Evolutionary conservation across 179 eudicot genomes (phyloP).

Genomic region (Silene coronaria): DNA sequence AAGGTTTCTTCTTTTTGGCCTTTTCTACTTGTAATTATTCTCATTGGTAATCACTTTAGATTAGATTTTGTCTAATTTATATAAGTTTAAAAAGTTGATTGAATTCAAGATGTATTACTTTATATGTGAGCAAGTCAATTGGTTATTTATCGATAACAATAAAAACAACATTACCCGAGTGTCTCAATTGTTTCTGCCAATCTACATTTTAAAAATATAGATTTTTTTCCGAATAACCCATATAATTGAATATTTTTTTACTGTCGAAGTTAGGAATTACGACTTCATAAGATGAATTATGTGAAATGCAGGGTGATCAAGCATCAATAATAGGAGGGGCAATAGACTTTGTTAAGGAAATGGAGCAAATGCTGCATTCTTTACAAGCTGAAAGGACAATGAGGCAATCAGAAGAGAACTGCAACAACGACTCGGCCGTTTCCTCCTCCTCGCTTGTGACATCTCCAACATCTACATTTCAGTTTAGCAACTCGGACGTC

Average conservation of each 20-base stretch:
- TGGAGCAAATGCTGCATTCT: slow-evolving; percentile 39
- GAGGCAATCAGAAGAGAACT: slow-evolving; percentile 29
- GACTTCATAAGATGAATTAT: not conserved
- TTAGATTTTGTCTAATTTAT: not conserved
- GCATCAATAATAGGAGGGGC: slow-evolving; percentile 51
- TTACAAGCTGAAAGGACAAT: slow-evolving; percentile 38
- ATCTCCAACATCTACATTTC: slow-evolving; percentile 22
- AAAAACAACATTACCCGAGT: too few species aligned
- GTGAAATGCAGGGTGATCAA: slow-evolving; percentile 39
- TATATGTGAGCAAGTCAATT: too few species aligned
- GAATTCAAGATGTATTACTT: not conserved
- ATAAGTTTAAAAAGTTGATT: not conserved
- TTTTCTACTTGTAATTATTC: slow-evolving; percentile 14
- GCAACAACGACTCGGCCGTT: slow-evolving; percentile 29
- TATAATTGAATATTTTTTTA: too few species aligned
- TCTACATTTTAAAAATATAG: too few species aligned
- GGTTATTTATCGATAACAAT: too few species aligned
- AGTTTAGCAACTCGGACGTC: slow-evolving; percentile 14
- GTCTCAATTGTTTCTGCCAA: too few species aligned
- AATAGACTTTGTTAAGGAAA: slow-evolving; percentile 45
- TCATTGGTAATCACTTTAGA: not conserved
- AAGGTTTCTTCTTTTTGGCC: slow-evolving; percentile 10
- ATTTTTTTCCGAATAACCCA: too few species aligned
- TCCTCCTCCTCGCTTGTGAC: slow-evolving; percentile 29
- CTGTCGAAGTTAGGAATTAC: too few species aligned